Evolutionary conservation across 176 grass and related monocot genomes (phyloP), one percentile per base, ranked within the genome.

Genomic region (Paspalum notatum): DNA sequence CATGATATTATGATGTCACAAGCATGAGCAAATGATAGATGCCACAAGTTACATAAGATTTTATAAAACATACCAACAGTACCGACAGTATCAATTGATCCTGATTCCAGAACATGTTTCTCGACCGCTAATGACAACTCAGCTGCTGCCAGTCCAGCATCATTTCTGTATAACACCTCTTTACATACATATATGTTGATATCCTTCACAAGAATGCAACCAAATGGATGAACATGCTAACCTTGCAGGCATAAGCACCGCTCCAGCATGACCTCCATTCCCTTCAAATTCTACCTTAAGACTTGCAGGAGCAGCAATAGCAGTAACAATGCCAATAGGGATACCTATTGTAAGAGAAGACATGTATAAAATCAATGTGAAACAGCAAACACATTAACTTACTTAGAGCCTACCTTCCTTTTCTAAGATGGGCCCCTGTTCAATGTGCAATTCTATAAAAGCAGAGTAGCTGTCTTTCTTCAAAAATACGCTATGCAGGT

Each of bases 381-480:
- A 71, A 58, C 32, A 4, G 15, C 14, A 84, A 42, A 57, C 27
- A 10, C 55, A 11, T 15, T 37, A 39, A 73, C 80, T 56, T 51
- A 62, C 43, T 68, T 20, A 75, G 57, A 87, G 51, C 40, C 15
- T 85, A 99, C 96, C 92, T 95, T 99, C 92, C 57, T 95, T 90
- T 83, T 99, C 96, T 48, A 99, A 91, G 48, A 95, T 91, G 57
- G 96, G 96, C 32, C 92, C 92, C 82, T 99, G 90, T 68, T 99
- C 92, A 75, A 99, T 99, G 66, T 99, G 96, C 81, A 99, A 84
- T 88, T 99, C 92, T 78, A 99, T 71, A 90, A 99, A 95, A 86
- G 88, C 84, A 86, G 82, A 93, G 77, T 99, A 99, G 44, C 60
- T 90, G 48, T 83, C 86, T 88, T 93, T 80, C 68, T 87, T 92